Evolutionary conservation across 1,284 basidiomycete genomes (phyloP), one percentile per base, ranked within the genome.

Genomic region (Sanghuangporus baumii): DNA sequence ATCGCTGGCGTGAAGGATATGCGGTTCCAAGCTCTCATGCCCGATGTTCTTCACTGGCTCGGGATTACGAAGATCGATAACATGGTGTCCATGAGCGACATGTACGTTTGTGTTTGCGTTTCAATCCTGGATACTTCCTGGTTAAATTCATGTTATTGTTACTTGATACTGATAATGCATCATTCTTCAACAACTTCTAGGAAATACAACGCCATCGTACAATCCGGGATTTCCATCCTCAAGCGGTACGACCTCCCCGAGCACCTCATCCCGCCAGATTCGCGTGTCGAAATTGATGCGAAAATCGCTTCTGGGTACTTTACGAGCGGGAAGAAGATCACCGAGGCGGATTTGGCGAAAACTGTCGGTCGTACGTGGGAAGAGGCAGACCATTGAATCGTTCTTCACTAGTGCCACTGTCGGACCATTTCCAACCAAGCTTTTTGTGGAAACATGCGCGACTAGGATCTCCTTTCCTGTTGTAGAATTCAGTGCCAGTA

Each of bases 1-100:
- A 91, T 98, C 65, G 96, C 95, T 0, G 96, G 96, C 7, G 94
- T 97, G 59, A 96, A 96, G 77, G 95, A 96, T 72, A 94, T 95
- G 88, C 84, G 94, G 23, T 95, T 96, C 85, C 94, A 96, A 73
- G 93, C 90, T 1, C 80, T 98, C 64, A 97, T 98, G 95, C 96
- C 96, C 2, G 96, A 98, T 72, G 88, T 97, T 2, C 78, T 98
- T 56, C 93, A 94, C 74, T 96, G 93, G 91, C 75, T 96, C n/a
- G 94, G 94, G 0, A 90, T 96, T 72, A 87, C 74, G 74, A 92
- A 93, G 79, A 88, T 97, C 62, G 87, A 93, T 74, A 89, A 89
- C 72, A 87, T 97, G 86, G 87, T 96, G 59, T 91, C 88, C 26
- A 97, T 98, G 96, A 91, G 88, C 67, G 91, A 94, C 72, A 91